A percentile compares a stretch with the other conserved stretches of the same genome.
These are phyloP conservation scores for Rubia peregrina DNA, from an alignment of 305 asterid genomes.

Conservation along the genomic window DNA sequence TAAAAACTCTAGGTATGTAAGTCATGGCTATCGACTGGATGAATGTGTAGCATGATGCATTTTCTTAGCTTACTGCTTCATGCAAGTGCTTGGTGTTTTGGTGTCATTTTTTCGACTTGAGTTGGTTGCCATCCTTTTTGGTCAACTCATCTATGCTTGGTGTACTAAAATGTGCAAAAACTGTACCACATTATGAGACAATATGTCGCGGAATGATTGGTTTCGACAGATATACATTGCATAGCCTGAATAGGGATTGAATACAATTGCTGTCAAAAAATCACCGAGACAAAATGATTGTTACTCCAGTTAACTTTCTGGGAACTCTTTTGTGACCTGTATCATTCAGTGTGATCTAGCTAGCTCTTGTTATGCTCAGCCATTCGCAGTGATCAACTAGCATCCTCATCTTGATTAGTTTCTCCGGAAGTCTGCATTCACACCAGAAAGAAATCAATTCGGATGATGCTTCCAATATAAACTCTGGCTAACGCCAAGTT, in stretches of 20 bases:
- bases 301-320: too few species aligned
- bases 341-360: not conserved
- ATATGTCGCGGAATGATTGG: not conserved
- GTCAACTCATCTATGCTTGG: not conserved
- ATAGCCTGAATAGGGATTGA: not conserved
- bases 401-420: not conserved
- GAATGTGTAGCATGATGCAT: not conserved
- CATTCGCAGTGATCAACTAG: not conserved
- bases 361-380: not conserved
- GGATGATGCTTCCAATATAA: not conserved
- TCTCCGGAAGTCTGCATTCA: constrained; percentile 12
- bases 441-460: not conserved
- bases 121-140: too few species aligned
- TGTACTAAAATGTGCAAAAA: too few species aligned
- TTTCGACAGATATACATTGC: not conserved
- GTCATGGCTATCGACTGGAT: not conserved
- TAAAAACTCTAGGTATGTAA: too few species aligned
- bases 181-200: too few species aligned
- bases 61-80: too few species aligned
- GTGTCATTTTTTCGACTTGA: too few species aligned
- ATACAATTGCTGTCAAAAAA: not conserved
- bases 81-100: too few species aligned
- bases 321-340: not conserved
- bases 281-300: not conserved
- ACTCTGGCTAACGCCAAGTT: not conserved